phyloP scores from a whole-genome alignment of 75 land plant species.

The Picea glauca region DNA sequence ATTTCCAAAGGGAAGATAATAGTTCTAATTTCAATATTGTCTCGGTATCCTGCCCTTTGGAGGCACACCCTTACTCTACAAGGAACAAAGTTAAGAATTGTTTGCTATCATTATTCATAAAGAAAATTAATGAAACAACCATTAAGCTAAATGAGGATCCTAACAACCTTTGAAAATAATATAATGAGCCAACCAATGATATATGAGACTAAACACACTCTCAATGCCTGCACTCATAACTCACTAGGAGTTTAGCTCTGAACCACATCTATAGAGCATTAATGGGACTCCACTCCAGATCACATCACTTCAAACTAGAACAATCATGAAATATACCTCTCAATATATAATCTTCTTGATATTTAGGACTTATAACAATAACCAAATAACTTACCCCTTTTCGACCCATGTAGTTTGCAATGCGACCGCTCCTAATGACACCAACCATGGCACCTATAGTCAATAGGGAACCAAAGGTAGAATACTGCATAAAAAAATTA shows the following conservation, averaged over 20 bases:
- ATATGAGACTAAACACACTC: conserved; percentile 29
- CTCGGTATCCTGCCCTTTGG: background rate
- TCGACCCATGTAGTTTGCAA: conserved; percentile 63
- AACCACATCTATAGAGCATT: background rate
- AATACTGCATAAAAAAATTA: too few species aligned
- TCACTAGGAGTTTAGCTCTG: background rate
- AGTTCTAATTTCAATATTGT: background rate
- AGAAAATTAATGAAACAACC: background rate
- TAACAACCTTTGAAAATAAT: conserved; percentile 35
- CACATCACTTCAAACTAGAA: background rate
- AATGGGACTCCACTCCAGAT: background rate
- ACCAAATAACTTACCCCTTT: conserved; percentile 50
- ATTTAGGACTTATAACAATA: background rate
- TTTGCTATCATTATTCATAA: background rate
- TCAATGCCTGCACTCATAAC: conserved; percentile 36
- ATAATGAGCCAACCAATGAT: conserved; percentile 46
- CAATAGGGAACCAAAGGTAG: background rate
- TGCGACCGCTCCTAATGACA: conserved; percentile 55
- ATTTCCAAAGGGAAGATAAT: background rate
- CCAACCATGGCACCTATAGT: conserved; percentile 83
- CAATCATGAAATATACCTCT: background rate
- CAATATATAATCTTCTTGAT: background rate
- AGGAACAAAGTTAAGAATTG: background rate
- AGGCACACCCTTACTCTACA: background rate
- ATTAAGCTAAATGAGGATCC: background rate